Percentiles rank a stretch among this genome's conserved stretches.
These are phyloP conservation scores for Thuidium tamariscinum DNA, from an alignment of 225 moss, liverwort and hornwort species.

Conservation along the genomic window DNA sequence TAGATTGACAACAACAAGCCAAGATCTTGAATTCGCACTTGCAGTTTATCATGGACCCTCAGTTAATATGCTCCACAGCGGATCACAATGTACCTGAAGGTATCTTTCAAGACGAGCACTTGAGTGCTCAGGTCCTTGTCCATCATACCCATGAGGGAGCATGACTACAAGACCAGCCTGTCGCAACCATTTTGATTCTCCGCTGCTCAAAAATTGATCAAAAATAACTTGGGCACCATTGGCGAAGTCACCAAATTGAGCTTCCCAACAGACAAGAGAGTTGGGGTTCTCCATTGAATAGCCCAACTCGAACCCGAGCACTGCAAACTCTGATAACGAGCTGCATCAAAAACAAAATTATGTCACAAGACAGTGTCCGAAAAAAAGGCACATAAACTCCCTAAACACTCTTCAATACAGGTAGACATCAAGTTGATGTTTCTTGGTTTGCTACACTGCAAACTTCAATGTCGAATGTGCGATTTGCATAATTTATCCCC, in stretches of 20 bases:
- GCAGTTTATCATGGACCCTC: not conserved
- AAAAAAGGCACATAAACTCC: not conserved
- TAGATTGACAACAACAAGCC: not conserved
- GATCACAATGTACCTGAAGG: slow-evolving; percentile 50
- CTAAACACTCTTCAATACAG: not conserved
- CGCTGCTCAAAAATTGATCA: slow-evolving; percentile 94
- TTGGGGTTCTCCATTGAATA: slow-evolving; percentile 43
- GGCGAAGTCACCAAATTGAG: slow-evolving; percentile 95
- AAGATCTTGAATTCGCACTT: not conserved
- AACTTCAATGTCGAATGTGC: not conserved
- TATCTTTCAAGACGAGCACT: slow-evolving; percentile 89
- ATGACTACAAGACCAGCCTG: slow-evolving; percentile 83
- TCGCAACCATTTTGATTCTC: slow-evolving; percentile 95
- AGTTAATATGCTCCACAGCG: not conserved
- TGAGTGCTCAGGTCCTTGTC: slow-evolving; percentile 98
- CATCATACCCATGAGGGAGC: slow-evolving; percentile 97
- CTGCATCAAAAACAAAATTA: slow-evolving; percentile 30
- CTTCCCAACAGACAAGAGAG: slow-evolving; percentile 87
- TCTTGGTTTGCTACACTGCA: not conserved
- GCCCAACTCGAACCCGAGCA: slow-evolving; percentile 93
- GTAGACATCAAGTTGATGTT: not conserved
- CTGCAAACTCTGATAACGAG: slow-evolving; percentile 95
- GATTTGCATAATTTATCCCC: not conserved
- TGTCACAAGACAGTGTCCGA: not conserved
- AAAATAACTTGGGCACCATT: slow-evolving; percentile 94